phyloP scores from a whole-genome alignment of 1,139 yeast genomes.

The Suhomyces taliae region DNA sequence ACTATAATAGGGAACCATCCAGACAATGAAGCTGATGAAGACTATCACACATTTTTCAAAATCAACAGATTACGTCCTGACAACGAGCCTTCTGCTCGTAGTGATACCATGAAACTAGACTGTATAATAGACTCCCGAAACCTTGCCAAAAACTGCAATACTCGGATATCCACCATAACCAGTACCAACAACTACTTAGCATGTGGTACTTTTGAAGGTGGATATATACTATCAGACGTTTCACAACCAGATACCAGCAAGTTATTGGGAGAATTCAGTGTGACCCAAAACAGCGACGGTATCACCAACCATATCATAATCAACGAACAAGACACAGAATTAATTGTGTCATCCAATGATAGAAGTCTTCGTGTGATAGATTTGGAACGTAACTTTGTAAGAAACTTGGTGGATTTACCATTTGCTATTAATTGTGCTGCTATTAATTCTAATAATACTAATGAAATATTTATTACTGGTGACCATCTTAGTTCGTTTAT shows the following conservation, averaged over 20 bases:
- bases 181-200: slow-evolving; percentile 44
- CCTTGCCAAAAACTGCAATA: slow-evolving; percentile 32
- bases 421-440: slow-evolving; percentile 57
- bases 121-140: slow-evolving; percentile 43
- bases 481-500: slow-evolving; percentile 47
- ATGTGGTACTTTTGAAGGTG: slow-evolving; percentile 60
- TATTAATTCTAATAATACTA: slow-evolving; percentile 31
- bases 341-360: slow-evolving; percentile 52
- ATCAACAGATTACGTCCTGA: slow-evolving; percentile 36
- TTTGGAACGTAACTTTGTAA: slow-evolving; percentile 14
- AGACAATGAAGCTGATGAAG: slow-evolving; percentile 17
- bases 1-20: slow-evolving; percentile 9
- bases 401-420: slow-evolving; percentile 24
- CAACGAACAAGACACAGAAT: slow-evolving; percentile 23
- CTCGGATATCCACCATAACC: slow-evolving; percentile 49
- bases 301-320: slow-evolving; percentile 55
- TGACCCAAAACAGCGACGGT: slow-evolving; percentile 50
- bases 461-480: slow-evolving; percentile 50
- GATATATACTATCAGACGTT: slow-evolving; percentile 41
- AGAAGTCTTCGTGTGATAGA: slow-evolving; percentile 43
- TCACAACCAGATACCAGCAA: slow-evolving; percentile 24
- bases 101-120: slow-evolving; percentile 31
- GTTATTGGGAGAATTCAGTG: slow-evolving; percentile 33
- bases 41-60: slow-evolving; percentile 35
- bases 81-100: slow-evolving; percentile 20